Conservation (phyloP, 345 rosid genomes). For the Citrus trifoliata region DNA sequence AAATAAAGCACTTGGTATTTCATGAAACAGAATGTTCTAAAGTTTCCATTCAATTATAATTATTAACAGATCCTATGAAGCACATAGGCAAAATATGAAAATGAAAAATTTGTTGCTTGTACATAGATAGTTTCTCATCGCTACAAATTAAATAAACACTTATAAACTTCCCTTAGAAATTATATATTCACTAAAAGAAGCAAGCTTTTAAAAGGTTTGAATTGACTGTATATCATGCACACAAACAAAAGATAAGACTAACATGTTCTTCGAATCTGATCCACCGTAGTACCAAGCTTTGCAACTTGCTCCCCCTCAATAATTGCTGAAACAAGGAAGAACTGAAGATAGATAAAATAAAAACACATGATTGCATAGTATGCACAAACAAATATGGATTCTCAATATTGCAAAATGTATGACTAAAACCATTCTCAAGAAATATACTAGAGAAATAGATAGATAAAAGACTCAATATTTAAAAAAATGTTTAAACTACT, state of each 20-base stretch:
- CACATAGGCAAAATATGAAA: neutral
- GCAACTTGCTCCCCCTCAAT: conserved; percentile 54
- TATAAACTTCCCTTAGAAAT: neutral
- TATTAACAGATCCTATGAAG: neutral
- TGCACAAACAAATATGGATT: neutral
- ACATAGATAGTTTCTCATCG: neutral
- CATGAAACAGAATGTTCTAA: neutral
- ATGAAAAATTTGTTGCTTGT: neutral
- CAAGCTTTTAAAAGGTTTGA: neutral
- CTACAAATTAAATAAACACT: neutral
- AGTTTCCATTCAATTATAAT: neutral
- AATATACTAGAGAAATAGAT: neutral
- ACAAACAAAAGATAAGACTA: conserved; percentile 26
- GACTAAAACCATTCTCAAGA: neutral
- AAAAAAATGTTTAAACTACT: neutral
- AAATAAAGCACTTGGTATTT: conserved; percentile 2
- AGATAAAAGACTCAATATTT: neutral
- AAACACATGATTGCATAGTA: neutral
- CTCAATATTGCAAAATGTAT: neutral
- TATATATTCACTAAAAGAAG: neutral
- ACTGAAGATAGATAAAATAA: neutral
- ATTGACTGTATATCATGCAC: neutral
- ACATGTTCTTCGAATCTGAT: conserved; percentile 73
- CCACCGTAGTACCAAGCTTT: conserved; percentile 58
- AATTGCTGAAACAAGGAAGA: conserved; percentile 50